Evolutionary conservation across 805 yeast species (phyloP), one percentile per base, ranked within the genome.

Genomic region (Kuraishia piskuri): DNA sequence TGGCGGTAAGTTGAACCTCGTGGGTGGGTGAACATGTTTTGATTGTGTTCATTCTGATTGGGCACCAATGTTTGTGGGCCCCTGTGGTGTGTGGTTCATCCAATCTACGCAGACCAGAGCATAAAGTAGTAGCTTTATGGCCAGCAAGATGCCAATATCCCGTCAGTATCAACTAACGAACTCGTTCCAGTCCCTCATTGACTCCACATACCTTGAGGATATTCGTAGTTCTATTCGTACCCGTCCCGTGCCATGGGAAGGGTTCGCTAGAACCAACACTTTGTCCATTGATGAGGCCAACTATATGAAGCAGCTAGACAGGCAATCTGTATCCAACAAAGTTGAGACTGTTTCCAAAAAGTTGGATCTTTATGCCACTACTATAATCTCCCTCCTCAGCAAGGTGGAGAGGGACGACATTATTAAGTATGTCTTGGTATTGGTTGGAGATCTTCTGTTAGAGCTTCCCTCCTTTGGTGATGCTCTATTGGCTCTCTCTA

Each of bases 191-290:
- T 71, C 76, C 57, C 57, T 66, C 52, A 69, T 87, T 60, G 91
- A 88, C 58, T 85, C 89, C 66, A 77, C 77, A 31, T 82, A 78
- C 60, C 74, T 88, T 63, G 76, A 77, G 54, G 91, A 85, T 61
- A 77, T 84, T 52, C 76, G 85, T 60, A 74, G 77, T 58, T 82
- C 81, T 56, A 83, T 90, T 57, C 76, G 94, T 61, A 84, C 88
- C 56, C 80, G 94, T 58, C 83, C 91, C 31, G 80, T 90, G 53
- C 95, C 96, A 31, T 91, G 97, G 97, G 95, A 88, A 63, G 95
- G 95, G 9, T 82, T 87, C 61, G 84, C 88, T 10, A 77, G 96
- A 53, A 84, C 91, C 20, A 83, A 80, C 50, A 78, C 83, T 48
- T 74, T 91, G 44, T 71, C 84, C 48, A 77, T 77, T 51, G 81